A percentile compares a stretch with the other conserved stretches of the same genome.
These are phyloP conservation scores for Albophoma yamanashiensis DNA, from an alignment of 2,329 filamentous ascomycete species.

Conservation along the genomic window DNA sequence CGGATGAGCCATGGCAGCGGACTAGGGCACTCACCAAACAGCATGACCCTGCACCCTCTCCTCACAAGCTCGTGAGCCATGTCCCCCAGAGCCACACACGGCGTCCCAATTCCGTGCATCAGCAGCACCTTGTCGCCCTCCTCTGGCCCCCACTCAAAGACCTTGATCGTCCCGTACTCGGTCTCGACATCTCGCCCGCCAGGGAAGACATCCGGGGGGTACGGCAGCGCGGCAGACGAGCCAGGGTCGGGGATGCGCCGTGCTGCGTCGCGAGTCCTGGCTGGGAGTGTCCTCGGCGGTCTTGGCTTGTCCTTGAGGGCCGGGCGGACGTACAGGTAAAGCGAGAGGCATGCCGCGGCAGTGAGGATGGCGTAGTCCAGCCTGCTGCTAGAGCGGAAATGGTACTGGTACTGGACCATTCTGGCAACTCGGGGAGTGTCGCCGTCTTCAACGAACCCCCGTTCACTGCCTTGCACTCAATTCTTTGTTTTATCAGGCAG, in stretches of 20 bases:
- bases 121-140: conserved; percentile 62
- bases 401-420: neutral
- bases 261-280: conserved; percentile 1
- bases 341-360: conserved; percentile 19
- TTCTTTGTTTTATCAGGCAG: neutral
- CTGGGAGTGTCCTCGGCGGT: neutral
- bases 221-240: conserved; percentile 30
- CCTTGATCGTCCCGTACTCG: conserved; percentile 59
- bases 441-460: neutral
- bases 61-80: conserved; percentile 55
- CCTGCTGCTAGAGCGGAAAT: neutral
- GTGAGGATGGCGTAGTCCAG: conserved; percentile 6
- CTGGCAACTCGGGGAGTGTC: neutral
- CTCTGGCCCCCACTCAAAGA: conserved; percentile 73
- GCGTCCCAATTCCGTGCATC: conserved; percentile 74
- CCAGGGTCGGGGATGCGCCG: neutral
- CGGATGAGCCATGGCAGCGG: neutral
- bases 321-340: conserved; percentile 21
- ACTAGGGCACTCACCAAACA: conserved; percentile 48
- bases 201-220: conserved; percentile 61
- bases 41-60: conserved; percentile 64
- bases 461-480: neutral
- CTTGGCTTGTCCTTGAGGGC: conserved; percentile 8
- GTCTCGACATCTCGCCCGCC: conserved; percentile 58
- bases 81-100: conserved; percentile 56